Base-by-base conservation (phyloP, 2,329 filamentous ascomycete species). In the Colletotrichum phormii region DNA sequence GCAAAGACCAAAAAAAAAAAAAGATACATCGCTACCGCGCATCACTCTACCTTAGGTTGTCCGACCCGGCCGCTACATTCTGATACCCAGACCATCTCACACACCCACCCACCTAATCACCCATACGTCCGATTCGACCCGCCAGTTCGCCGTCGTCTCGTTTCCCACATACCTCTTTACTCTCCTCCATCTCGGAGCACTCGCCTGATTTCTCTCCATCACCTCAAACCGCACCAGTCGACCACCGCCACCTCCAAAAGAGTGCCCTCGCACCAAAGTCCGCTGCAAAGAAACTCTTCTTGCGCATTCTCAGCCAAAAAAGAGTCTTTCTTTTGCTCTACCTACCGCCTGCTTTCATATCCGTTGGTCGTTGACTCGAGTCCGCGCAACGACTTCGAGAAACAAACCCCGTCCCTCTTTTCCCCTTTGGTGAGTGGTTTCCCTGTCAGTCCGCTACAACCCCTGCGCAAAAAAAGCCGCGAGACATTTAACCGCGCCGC, bases 401-500 rank as follows among this genome's bases (percentile, higher is more conserved):
- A 72, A 57, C 18, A 57, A 46, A 63, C 26, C n/a, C 62, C 67
- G 71, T 73, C 62, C 54, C 59, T 73, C 68, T 73, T 73, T 67
- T 58, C 63, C 68, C 67, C 26, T 73, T 73, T 72, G 71, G 71
- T 73, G 71, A 73, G 71, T 72, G 58, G 60, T 73, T 72, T 58
- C 61, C 71, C 71, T 73, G 67, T 59, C 71, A 57, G 63, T 61
- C 66, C 60, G 63, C 62, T 57, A 60, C 65, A 72, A 62, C 71
- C 66, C 71, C 55, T 62, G 71, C 71, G 71, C 71, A 72, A 72
- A 72, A 73, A 73, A 73, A 73, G 71, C 68, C 68, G 71, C 67
- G 71, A 73, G 71, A 73, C 71, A 73, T 73, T 73, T 73, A 73
- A 73, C 67, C 71, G 71, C 71, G 62, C 60, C 67, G 68, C 53